Evolutionary conservation across 2,329 filamentous ascomycete species (phyloP).

Genomic region (Diaporthe aspalathi): DNA sequence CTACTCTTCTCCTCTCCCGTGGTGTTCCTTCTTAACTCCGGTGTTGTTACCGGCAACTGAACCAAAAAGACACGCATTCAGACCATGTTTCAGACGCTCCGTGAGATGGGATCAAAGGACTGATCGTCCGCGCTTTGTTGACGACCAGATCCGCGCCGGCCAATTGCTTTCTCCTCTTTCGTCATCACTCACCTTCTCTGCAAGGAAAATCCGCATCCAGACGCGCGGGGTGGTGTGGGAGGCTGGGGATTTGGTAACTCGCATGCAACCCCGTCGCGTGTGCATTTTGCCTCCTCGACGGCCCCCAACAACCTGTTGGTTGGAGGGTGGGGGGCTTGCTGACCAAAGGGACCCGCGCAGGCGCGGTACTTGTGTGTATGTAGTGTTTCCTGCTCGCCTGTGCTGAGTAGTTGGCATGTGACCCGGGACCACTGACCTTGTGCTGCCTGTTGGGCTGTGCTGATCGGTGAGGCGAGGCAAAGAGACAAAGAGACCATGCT

Average conservation of each 20-base stretch:
- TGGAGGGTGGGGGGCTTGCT: background rate
- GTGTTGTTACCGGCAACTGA: slow-evolving; percentile 5
- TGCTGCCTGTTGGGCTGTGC: background rate
- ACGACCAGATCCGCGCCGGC: background rate
- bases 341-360: slow-evolving; percentile 16
- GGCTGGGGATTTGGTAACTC: background rate
- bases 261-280: slow-evolving; percentile 7
- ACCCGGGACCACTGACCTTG: slow-evolving; percentile 1
- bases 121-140: slow-evolving; percentile 21
- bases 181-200: background rate
- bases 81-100: slow-evolving; percentile 24
- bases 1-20: background rate
- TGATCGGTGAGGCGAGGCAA: slow-evolving; percentile 17
- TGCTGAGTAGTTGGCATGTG: background rate
- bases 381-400: background rate
- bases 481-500: too few relatives aligned
- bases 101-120: background rate
- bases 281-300: slow-evolving; percentile 24
- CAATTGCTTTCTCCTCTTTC: background rate
- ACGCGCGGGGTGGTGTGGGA: background rate
- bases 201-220: slow-evolving; percentile 7
- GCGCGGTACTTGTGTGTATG: background rate
- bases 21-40: slow-evolving; percentile 1
- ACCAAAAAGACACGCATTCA: slow-evolving; percentile 1
- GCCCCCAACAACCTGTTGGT: slow-evolving; percentile 17